Base-by-base conservation (phyloP, 2,329 filamentous ascomycete genomes). In the Coniochaeta sp. region DNA sequence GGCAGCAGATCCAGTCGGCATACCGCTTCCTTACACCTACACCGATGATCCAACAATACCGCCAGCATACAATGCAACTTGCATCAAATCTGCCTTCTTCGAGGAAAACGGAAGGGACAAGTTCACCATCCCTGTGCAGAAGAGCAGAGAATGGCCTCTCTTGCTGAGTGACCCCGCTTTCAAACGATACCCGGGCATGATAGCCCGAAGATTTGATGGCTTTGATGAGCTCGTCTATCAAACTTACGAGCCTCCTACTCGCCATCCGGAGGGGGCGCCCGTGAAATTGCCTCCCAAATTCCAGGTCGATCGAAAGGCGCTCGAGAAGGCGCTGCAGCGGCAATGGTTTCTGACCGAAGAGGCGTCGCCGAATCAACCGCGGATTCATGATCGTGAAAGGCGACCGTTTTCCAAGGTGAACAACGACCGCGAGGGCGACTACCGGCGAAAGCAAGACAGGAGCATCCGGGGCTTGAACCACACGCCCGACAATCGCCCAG, bases 1-100 rank as follows among this genome's bases (percentile, higher is more conserved):
- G 60, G 70, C 72, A 7, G 75, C 76, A n/a, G 78, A 81, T 40
- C 74, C 77, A n/a, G 75, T 80, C 59, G 77, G 76, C 14, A 79
- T 75, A 61, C 78, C 79, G 22, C 68, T 81, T 1, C 72, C 77
- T 4, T 63, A 67, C 17, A 68, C 70, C 19, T 81, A 77, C 61
- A 75, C 71, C 43, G 77, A 79, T 22, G 74, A 77, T 17, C 73
- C 79, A 8, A 75, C 80, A 34, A 75, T 80, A 43, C 76, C 79
- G 28, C 75, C 74, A 19, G 72, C 76, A 6, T 77, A 75, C 66
- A 72, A 77, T 63, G 73, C 77, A 14, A 72, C 71, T 22, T 74
- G 72, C 59, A 73, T 80, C 55, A 74, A 75, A 50, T 81, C 79
- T 2, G 71, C 74, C 26, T 81, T 75, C 64, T 76, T 77, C 59